Percentiles rank a stretch among this genome's conserved stretches.
phyloP scores from a whole-genome alignment of 2,329 filamentous ascomycete genomes.

The Fusarium hostae region DNA sequence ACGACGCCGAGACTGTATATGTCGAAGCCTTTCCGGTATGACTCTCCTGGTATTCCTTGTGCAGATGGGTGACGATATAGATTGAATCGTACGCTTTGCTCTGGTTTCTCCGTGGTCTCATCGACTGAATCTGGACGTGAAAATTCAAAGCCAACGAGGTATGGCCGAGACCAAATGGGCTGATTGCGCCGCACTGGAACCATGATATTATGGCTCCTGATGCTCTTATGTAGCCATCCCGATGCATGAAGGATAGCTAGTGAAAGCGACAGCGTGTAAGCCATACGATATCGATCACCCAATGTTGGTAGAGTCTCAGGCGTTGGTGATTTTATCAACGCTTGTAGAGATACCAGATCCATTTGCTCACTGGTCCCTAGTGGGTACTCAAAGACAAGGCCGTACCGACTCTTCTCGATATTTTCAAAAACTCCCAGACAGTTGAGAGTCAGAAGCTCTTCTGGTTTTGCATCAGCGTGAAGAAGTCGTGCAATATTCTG shows the following conservation, averaged over 20 bases:
- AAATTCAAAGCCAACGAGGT: constrained; percentile 7
- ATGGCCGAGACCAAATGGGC: constrained; percentile 9
- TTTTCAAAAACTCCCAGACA: not conserved
- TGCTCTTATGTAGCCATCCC: constrained; percentile 19
- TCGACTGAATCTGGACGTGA: constrained; percentile 1
- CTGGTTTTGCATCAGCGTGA: not conserved
- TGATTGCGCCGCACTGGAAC: not conserved
- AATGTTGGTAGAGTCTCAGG: not conserved
- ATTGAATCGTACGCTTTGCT: not conserved
- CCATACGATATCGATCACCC: constrained; percentile 7
- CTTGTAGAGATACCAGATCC: not conserved
- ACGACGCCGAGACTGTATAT: constrained; percentile 19
- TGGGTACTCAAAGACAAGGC: not conserved
- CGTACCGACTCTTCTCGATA: not conserved
- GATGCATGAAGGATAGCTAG: not conserved
- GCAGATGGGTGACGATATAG: constrained; percentile 6
- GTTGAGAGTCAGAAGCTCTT: constrained; percentile 4
- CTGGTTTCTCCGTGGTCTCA: constrained; percentile 5
- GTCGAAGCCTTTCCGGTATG: constrained; percentile 4
- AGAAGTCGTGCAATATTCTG: constrained; percentile 7
- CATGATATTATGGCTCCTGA: constrained; percentile 18
- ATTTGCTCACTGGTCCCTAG: not conserved
- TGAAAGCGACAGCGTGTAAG: not conserved
- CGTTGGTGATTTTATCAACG: not conserved
- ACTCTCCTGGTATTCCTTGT: constrained; percentile 7